Conservation (phyloP, 306 rosid species). For the Lathyrus aphaca region DNA sequence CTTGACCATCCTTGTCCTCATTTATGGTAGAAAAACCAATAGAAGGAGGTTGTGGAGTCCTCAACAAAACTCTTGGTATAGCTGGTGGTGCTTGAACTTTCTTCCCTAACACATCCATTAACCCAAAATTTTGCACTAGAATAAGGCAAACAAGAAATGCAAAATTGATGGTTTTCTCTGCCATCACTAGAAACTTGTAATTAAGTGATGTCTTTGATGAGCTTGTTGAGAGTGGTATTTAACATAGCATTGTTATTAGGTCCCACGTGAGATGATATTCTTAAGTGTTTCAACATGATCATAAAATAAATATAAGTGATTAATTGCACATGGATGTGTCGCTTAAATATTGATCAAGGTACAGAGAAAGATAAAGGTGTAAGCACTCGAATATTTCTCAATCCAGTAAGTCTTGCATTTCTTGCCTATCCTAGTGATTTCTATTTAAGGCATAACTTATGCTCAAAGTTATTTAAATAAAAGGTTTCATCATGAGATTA, state of each 20-base stretch:
- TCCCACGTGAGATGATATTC: slow-evolving; percentile 47
- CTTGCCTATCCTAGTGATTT: slow-evolving; percentile 30
- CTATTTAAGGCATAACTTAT: slow-evolving; percentile 22
- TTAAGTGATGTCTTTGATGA: background rate
- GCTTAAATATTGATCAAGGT: slow-evolving; percentile 37
- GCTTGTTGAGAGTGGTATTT: slow-evolving; percentile 51
- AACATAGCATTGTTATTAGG: slow-evolving; percentile 43
- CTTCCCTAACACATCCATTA: slow-evolving; percentile 47
- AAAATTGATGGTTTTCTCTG: slow-evolving; percentile 33
- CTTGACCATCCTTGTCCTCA: slow-evolving; percentile 32
- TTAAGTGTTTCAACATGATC: slow-evolving; percentile 28
- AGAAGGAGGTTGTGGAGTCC: slow-evolving; percentile 48
- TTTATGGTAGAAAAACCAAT: slow-evolving; percentile 37
- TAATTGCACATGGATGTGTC: slow-evolving; percentile 59
- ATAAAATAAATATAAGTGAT: slow-evolving; percentile 46
- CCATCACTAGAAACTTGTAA: slow-evolving; percentile 36
- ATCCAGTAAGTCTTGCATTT: slow-evolving; percentile 43
- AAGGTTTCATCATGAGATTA: slow-evolving; percentile 56
- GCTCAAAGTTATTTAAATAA: slow-evolving; percentile 20
- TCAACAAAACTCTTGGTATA: slow-evolving; percentile 31
- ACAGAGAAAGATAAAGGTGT: slow-evolving; percentile 24
- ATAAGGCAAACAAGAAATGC: slow-evolving; percentile 39
- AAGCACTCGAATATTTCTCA: slow-evolving; percentile 48
- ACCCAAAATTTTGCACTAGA: slow-evolving; percentile 37
- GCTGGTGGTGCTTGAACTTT: slow-evolving; percentile 41